Evolutionary conservation across 1,284 basidiomycete species (phyloP).

Genomic region (Exobasidium rhododendri): DNA sequence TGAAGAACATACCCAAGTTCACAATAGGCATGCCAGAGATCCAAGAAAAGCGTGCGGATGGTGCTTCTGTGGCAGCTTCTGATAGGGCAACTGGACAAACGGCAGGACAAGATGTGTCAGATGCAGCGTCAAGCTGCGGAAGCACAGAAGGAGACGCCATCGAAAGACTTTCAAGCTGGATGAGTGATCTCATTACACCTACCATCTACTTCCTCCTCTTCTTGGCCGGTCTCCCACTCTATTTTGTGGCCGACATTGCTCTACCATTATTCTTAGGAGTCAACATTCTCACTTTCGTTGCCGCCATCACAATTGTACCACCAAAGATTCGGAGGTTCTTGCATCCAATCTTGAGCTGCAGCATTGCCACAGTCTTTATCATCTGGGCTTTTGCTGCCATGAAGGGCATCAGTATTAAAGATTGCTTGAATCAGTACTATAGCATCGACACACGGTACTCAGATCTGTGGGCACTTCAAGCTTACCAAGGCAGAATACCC

Average conservation of each 20-base stretch:
- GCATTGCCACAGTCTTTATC: conserved; percentile 34
- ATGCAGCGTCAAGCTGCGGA: neutral
- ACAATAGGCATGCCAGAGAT: neutral
- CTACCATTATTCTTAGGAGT: conserved; percentile 39
- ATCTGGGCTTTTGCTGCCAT: conserved; percentile 39
- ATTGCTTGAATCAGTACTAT: conserved; percentile 26
- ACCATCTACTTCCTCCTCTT: conserved; percentile 25
- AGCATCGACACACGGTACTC: conserved; percentile 36
- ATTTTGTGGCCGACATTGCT: conserved; percentile 33
- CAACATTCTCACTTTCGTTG: conserved; percentile 41
- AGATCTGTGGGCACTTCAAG: conserved; percentile 25
- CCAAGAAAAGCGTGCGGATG: neutral
- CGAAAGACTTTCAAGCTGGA: conserved; percentile 28
- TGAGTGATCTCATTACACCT: conserved; percentile 31
- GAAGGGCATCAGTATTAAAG: conserved; percentile 21
- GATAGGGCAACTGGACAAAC: neutral
- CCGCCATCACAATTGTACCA: conserved; percentile 36
- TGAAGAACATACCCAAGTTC: neutral
- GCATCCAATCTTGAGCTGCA: conserved; percentile 45
- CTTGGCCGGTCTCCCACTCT: conserved; percentile 36
- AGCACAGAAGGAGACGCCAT: conserved; percentile 28
- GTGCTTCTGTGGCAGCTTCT: too few species aligned
- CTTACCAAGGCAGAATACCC: conserved; percentile 38
- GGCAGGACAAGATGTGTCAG: neutral
- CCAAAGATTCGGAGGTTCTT: conserved; percentile 29